Evolutionary conservation across 176 grass and related monocot species (phyloP).

Genomic region (Dendrocalamus sinicus): DNA sequence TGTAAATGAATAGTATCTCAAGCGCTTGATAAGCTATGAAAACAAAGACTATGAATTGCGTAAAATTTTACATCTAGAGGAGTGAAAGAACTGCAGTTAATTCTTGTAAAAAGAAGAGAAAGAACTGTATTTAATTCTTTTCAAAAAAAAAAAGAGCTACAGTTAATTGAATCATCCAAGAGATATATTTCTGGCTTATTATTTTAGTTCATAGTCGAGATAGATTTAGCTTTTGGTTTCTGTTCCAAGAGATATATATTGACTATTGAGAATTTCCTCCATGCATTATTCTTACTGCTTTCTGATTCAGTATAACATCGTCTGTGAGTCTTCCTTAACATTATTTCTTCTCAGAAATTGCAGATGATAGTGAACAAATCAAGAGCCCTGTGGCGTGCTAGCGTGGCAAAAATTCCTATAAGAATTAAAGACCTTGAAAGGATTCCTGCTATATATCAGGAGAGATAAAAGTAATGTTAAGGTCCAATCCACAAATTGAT

Average conservation of each 20-base stretch:
- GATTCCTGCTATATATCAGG: conserved; percentile 62
- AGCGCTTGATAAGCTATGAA: background rate
- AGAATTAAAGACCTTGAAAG: conserved; percentile 60
- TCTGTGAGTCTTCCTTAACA: background rate
- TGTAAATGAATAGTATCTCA: background rate
- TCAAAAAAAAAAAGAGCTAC: background rate
- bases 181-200: background rate
- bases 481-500: conserved; percentile 57
- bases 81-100: too few relatives aligned
- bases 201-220: background rate
- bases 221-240: background rate
- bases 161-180: background rate
- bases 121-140: background rate
- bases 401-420: conserved; percentile 64
- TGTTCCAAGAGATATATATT: background rate
- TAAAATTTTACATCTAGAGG: background rate
- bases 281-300: background rate
- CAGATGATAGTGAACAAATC: conserved; percentile 85
- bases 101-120: too few relatives aligned
- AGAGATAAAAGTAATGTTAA: conserved; percentile 62
- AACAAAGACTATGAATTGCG: background rate
- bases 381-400: conserved; percentile 55
- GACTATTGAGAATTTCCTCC: background rate
- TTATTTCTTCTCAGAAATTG: conserved; percentile 21
- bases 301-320: background rate